Evolutionary conservation across 2,329 filamentous ascomycete genomes (phyloP), one percentile per base, ranked within the genome.

Genomic region (Aspergillus floridensis): DNA sequence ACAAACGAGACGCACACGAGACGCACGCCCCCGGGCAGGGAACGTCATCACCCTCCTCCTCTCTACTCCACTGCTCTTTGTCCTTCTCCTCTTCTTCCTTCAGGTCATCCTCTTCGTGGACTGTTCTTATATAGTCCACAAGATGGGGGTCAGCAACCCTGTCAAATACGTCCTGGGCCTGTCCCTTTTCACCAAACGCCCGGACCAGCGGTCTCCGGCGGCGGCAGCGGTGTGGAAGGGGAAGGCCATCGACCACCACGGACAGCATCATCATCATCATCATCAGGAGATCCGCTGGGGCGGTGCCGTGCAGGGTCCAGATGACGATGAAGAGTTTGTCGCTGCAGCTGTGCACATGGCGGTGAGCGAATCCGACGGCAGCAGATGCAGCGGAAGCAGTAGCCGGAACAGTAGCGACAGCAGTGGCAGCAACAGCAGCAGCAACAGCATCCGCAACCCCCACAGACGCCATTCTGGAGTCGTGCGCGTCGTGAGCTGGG

Each of bases 401-500:
- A 59, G 50, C 59, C 60, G 35, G 48, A 56, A 26, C 57, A 60
- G 58, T 12, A 58, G 52, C 59, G 57, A 47, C 54, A 56, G 52
- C 47, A 60, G 57, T 24, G 60, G 59, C 31, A 51, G 53, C 50
- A 57, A 54, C 57, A 52, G 57, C n/a, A 56, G 56, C 48, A 57
- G 61, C 29, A 56, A 55, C 48, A 57, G 61, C 29, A 26, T 3
- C 26, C 7, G 26, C 26, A 57, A 57, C 56, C 49, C 56, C 14
- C 54, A 55, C 48, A 59, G 60, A 19, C 63, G 60, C 22, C 32
- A 59, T 1, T 44, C 6, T 14, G 63, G 60, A 49, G 56, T 70
- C 24, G 59, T 59, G 50, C 70, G 70, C 29, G 58, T 64, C 26
- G 70, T 73, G 10, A 71, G 69, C 53, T 74, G 71, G 71, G 66